A percentile compares a stretch with the other conserved stretches of the same genome.
phyloP scores from a whole-genome alignment of 345 rosid genomes.

The Bretschneidera sinensis region DNA sequence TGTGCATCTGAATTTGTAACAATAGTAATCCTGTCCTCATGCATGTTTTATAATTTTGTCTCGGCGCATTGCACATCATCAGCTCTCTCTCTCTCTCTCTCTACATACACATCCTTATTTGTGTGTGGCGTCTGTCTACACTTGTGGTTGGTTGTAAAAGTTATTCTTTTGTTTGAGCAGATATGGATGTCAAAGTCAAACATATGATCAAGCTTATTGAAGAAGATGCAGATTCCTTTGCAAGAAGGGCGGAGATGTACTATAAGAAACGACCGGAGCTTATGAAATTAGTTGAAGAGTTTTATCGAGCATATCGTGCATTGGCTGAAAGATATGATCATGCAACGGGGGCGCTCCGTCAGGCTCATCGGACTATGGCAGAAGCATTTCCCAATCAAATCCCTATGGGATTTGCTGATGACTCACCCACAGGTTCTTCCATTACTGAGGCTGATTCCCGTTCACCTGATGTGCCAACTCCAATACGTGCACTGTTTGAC shows the following conservation, averaged over 20 bases:
- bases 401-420: constrained; percentile 61
- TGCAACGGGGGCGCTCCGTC: constrained; percentile 88
- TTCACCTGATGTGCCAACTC: constrained; percentile 63
- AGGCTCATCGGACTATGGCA: constrained; percentile 87
- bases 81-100: neutral
- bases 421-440: constrained; percentile 40
- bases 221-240: constrained; percentile 99
- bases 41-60: neutral
- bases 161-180: constrained; percentile 39
- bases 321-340: constrained; percentile 97
- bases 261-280: constrained; percentile 96
- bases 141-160: neutral
- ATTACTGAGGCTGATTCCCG: constrained; percentile 52
- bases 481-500: constrained; percentile 42
- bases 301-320: constrained; percentile 95
- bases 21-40: neutral
- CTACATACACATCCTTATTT: neutral
- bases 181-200: constrained; percentile 89
- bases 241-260: constrained; percentile 98
- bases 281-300: constrained; percentile 97
- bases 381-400: constrained; percentile 95
- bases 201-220: constrained; percentile 97
- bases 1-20: neutral
- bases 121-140: too few relatives aligned
- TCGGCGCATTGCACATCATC: neutral